These are phyloP conservation scores for Bipolaris oryzae DNA, from an alignment of 2,329 filamentous ascomycete genomes.

Conservation along the genomic window DNA sequence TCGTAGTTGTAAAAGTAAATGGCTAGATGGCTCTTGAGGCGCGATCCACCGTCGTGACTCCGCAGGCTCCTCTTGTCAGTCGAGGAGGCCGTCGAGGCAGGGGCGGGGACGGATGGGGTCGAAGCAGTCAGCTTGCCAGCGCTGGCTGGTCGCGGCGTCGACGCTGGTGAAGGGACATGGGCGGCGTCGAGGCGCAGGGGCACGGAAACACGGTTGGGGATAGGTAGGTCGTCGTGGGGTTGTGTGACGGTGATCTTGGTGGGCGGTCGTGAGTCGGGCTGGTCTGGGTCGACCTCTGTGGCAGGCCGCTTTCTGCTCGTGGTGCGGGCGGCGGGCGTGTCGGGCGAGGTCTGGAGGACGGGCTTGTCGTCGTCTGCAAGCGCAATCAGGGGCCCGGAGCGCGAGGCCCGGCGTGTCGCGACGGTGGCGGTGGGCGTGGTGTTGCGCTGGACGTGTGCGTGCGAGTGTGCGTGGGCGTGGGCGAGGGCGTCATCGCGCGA, in stretches of 20 bases:
- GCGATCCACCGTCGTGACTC: constrained; percentile 79
- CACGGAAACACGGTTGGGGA: constrained; percentile 51
- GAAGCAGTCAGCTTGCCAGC: constrained; percentile 31
- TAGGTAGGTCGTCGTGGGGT: constrained; percentile 51
- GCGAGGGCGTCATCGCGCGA: constrained; percentile 33
- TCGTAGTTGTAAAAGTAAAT: constrained; percentile 94
- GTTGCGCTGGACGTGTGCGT: constrained; percentile 17
- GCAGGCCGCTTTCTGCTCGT: constrained; percentile 42
- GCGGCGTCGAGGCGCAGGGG: constrained; percentile 44
- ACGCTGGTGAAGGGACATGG: constrained; percentile 37
- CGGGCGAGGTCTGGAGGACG: constrained; percentile 16
- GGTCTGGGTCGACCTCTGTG: constrained; percentile 30
- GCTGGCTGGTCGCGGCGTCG: constrained; percentile 41
- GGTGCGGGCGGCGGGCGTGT: constrained; percentile 26
- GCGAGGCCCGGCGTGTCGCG: constrained; percentile 38
- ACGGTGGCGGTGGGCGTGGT: constrained; percentile 31
- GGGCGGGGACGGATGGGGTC: constrained; percentile 25
- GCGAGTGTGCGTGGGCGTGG: constrained; percentile 19
- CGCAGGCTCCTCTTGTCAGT: constrained; percentile 77
- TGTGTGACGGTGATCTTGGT: constrained; percentile 52
- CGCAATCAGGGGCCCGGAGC: constrained; percentile 30
- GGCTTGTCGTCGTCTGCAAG: constrained; percentile 29
- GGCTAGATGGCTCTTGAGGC: constrained; percentile 89
- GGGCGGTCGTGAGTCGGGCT: constrained; percentile 46
- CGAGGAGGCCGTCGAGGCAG: constrained; percentile 15